A percentile compares a stretch with the other conserved stretches of the same genome.
These are phyloP conservation scores for Carex pumila DNA, from an alignment of 176 grass and related monocot genomes.

Conservation along the genomic window DNA sequence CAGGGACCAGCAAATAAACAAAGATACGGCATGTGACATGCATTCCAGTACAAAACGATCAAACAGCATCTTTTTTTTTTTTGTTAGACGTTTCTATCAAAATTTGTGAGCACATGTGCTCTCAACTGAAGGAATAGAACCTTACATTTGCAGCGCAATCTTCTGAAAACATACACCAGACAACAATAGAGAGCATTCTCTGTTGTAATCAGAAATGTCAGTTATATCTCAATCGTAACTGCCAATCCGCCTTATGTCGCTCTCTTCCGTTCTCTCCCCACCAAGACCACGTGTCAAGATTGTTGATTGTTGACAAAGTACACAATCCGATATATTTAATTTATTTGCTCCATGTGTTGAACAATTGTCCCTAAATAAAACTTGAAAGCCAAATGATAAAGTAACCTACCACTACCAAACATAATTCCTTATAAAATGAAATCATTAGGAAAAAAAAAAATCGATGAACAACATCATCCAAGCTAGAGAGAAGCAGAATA, in stretches of 20 bases:
- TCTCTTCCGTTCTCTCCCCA: neutral
- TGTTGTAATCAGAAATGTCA: neutral
- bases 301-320: neutral
- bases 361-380: neutral
- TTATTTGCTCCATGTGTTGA: neutral
- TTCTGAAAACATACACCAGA: neutral
- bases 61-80: neutral
- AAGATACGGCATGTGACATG: constrained; percentile 8
- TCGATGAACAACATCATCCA: neutral
- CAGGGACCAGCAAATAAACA: constrained; percentile 3
- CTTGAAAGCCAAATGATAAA: neutral
- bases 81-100: constrained; percentile 10
- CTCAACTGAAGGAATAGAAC: neutral
- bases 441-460: neutral
- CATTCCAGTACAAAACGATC: neutral
- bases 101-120: neutral
- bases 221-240: neutral
- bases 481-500: constrained; percentile 4
- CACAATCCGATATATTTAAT: neutral
- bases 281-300: neutral
- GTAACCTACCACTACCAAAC: constrained; percentile 3
- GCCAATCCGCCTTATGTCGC: neutral
- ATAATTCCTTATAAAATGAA: neutral
- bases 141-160: neutral
- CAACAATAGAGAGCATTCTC: neutral